phyloP scores from a whole-genome alignment of 306 rosid genomes.

The Citrullus colocynthis region DNA sequence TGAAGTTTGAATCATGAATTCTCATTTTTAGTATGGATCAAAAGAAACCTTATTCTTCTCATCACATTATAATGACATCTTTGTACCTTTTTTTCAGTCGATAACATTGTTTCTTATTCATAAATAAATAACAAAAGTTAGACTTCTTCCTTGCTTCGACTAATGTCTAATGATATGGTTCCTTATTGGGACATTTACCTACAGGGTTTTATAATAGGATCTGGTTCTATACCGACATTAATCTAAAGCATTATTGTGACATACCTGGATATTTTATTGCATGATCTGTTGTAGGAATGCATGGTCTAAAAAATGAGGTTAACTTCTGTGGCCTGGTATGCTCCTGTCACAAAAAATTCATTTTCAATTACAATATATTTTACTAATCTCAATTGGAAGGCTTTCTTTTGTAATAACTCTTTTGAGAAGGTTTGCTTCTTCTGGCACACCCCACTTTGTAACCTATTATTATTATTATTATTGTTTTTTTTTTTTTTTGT shows the following conservation, averaged over 20 bases:
- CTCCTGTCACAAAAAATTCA: background rate
- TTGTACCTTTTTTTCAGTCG: background rate
- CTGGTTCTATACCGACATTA: background rate
- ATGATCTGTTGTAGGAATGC: background rate
- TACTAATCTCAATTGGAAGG: background rate
- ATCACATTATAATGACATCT: background rate
- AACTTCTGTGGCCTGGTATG: background rate
- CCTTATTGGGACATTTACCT: background rate
- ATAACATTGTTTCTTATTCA: background rate
- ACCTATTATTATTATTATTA: background rate
- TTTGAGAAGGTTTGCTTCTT: background rate
- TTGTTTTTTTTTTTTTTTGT: background rate
- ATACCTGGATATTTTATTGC: background rate
- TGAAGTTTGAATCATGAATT: background rate
- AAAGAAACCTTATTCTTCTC: background rate
- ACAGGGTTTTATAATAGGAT: background rate
- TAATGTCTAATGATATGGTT: background rate
- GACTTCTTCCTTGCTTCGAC: background rate
- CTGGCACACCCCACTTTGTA: background rate
- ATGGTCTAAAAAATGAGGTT: background rate
- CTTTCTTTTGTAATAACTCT: background rate
- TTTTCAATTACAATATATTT: background rate
- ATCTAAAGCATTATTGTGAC: background rate
- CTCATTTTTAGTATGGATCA: background rate
- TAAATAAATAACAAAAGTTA: background rate